Conservation (phyloP, 495 filamentous ascomycete genomes). For the Lepraria neglecta region DNA sequence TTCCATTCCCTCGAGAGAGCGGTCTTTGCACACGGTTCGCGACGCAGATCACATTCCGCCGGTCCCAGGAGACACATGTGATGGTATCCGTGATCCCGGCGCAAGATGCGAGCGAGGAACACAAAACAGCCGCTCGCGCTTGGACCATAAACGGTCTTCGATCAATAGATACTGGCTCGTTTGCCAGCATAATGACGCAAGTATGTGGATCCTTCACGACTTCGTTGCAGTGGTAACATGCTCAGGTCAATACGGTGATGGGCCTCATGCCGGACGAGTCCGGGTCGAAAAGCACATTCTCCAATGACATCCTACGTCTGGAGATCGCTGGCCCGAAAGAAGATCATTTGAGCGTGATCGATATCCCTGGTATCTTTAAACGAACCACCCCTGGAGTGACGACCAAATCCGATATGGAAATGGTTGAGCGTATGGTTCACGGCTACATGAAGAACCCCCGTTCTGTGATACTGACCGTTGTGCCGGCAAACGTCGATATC, state of each 20-base stretch:
- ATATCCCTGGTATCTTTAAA: conserved; percentile 58
- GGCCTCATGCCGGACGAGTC: conserved; percentile 21
- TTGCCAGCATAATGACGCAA: conserved; percentile 30
- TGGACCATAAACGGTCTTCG: conserved; percentile 28
- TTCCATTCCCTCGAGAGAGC: conserved; percentile 41
- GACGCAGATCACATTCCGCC: conserved; percentile 46
- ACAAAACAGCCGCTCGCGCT: conserved; percentile 23
- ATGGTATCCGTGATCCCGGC: conserved; percentile 32
- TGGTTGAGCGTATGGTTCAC: conserved; percentile 49
- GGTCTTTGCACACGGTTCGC: conserved; percentile 43
- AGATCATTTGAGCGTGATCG: conserved; percentile 54
- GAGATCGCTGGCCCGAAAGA: conserved; percentile 52
- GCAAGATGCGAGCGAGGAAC: conserved; percentile 22
- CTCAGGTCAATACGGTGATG: conserved; percentile 32
- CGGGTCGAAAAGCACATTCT: conserved; percentile 38
- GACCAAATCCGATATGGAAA: conserved; percentile 42
- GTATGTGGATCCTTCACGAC: conserved; percentile 45
- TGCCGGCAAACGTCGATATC: conserved; percentile 58
- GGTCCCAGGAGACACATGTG: conserved; percentile 21
- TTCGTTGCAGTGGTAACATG: conserved; percentile 45
- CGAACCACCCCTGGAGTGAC: conserved; percentile 43
- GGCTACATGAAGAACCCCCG: conserved; percentile 48
- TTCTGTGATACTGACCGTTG: conserved; percentile 53
- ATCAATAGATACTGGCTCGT: conserved; percentile 10
- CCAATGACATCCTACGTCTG: conserved; percentile 50